phyloP scores from a whole-genome alignment of 2,329 filamentous ascomycete genomes.

The Xylaria multiplex region DNA sequence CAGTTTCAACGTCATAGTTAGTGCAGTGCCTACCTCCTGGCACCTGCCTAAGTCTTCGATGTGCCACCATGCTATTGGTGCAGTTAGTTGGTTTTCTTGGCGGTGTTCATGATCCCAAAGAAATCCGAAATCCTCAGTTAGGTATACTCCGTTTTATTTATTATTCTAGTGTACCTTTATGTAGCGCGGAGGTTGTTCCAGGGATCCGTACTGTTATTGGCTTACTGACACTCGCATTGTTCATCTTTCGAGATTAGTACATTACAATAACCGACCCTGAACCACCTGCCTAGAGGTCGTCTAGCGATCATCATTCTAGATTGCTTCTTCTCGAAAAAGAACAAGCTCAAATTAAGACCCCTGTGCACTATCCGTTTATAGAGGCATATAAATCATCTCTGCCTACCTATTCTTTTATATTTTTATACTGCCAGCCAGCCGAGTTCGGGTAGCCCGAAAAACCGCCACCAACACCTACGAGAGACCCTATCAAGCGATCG shows the following conservation, averaged over 20 bases:
- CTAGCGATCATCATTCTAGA: constrained; percentile 1
- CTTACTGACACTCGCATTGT: not conserved
- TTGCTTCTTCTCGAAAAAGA: constrained; percentile 16
- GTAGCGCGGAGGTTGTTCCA: constrained; percentile 6
- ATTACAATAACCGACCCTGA: constrained; percentile 1
- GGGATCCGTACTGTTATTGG: not conserved
- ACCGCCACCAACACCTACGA: not conserved
- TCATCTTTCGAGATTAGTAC: constrained; percentile 4
- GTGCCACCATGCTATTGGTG: no score
- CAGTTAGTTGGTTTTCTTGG: constrained; percentile 1
- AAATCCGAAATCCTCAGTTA: not conserved
- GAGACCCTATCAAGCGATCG: constrained; percentile 2
- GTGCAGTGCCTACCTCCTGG: not conserved
- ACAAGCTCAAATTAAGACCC: not conserved
- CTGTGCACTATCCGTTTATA: not conserved
- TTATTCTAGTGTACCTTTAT: not conserved
- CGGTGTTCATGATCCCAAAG: not conserved
- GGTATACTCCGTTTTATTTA: not conserved
- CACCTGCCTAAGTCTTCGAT: no score
- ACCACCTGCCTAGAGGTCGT: not conserved
- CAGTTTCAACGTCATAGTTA: constrained; percentile 29
- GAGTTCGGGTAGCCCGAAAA: not conserved
- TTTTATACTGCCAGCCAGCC: not conserved
- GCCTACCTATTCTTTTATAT: not conserved
- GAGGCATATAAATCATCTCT: not conserved